phyloP scores from a whole-genome alignment of 1,284 basidiomycete species.

The Cutaneotrichosporon mucoides region DNA sequence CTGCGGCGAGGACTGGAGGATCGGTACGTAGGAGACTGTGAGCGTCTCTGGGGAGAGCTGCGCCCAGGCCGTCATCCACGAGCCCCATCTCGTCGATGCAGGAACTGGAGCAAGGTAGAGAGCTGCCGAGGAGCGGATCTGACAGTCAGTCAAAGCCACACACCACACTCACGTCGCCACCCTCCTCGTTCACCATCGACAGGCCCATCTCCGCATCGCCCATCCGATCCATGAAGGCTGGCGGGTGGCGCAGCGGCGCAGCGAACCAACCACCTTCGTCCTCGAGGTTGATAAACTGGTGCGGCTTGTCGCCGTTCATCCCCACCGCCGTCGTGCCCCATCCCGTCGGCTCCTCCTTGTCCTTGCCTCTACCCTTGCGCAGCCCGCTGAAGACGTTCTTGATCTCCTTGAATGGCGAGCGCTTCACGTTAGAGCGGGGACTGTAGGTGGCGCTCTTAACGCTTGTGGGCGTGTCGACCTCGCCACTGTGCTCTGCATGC shows the following conservation, averaged over 20 bases:
- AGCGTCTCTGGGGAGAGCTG: slow-evolving; percentile 25
- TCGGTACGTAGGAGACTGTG: slow-evolving; percentile 22
- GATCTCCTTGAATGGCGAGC: slow-evolving; percentile 41
- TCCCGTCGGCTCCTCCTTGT: slow-evolving; percentile 23
- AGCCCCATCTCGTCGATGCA: slow-evolving; percentile 22
- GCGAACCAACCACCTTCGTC: slow-evolving; percentile 17
- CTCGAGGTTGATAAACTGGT: slow-evolving; percentile 10
- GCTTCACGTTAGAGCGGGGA: slow-evolving; percentile 4
- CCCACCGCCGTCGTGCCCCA: slow-evolving; percentile 13
- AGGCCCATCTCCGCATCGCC: slow-evolving; percentile 38
- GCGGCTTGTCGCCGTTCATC: slow-evolving; percentile 5
- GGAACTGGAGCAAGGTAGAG: slow-evolving; percentile 36
- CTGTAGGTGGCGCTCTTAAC: background rate
- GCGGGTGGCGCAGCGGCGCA: slow-evolving; percentile 21
- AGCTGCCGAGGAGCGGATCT: slow-evolving; percentile 28
- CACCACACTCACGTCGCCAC: background rate
- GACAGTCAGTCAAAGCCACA: background rate
- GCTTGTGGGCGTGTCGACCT: slow-evolving; percentile 16
- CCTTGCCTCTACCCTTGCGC: slow-evolving; percentile 26
- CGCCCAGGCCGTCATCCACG: slow-evolving; percentile 40
- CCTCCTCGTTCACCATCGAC: background rate
- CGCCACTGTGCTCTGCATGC: slow-evolving; percentile 14
- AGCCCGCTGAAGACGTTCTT: slow-evolving; percentile 35
- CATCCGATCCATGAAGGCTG: slow-evolving; percentile 27
- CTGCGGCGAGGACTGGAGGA: too few relatives aligned